These are phyloP conservation scores for Nectriaceae sp. DNA, from an alignment of 2,329 filamentous ascomycete species.

Conservation along the genomic window DNA sequence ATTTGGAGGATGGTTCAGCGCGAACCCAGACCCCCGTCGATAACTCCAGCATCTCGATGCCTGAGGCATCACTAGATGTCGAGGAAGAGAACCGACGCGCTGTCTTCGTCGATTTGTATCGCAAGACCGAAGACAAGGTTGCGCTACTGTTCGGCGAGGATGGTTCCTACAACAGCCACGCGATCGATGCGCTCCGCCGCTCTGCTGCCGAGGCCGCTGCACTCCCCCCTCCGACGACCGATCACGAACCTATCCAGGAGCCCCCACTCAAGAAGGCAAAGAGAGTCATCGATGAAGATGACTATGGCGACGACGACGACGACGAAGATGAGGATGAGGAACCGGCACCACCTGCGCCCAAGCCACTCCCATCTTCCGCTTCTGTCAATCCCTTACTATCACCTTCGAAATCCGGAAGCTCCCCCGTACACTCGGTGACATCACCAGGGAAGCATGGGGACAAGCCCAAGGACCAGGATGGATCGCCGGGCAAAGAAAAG, in stretches of 20 bases:
- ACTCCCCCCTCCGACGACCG: slow-evolving; percentile 56
- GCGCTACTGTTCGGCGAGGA: slow-evolving; percentile 69
- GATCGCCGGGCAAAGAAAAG: slow-evolving; percentile 59
- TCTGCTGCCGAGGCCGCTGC: slow-evolving; percentile 39
- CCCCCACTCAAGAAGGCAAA: slow-evolving; percentile 73
- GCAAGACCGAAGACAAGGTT: slow-evolving; percentile 75
- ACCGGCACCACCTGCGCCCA: slow-evolving; percentile 56
- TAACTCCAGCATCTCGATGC: slow-evolving; percentile 52
- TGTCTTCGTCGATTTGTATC: slow-evolving; percentile 77
- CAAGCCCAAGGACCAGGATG: slow-evolving; percentile 53
- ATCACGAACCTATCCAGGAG: slow-evolving; percentile 60
- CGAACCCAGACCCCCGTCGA: slow-evolving; percentile 55
- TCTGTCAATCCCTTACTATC: slow-evolving; percentile 63
- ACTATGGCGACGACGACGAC: slow-evolving; percentile 84
- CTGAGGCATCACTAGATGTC: slow-evolving; percentile 61
- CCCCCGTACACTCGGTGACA: slow-evolving; percentile 61
- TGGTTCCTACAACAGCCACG: slow-evolving; percentile 52
- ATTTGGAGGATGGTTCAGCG: slow-evolving; percentile 60
- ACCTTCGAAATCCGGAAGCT: slow-evolving; percentile 70
- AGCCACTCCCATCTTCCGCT: slow-evolving; percentile 51
- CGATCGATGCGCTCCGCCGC: slow-evolving; percentile 55
- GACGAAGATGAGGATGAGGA: slow-evolving; percentile 62
- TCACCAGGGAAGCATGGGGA: slow-evolving; percentile 60
- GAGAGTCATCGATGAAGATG: slow-evolving; percentile 79
- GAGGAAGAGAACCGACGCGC: slow-evolving; percentile 72